phyloP scores from a whole-genome alignment of 371 early-diverging fungal genomes.

The Synchytrium microbalum region DNA sequence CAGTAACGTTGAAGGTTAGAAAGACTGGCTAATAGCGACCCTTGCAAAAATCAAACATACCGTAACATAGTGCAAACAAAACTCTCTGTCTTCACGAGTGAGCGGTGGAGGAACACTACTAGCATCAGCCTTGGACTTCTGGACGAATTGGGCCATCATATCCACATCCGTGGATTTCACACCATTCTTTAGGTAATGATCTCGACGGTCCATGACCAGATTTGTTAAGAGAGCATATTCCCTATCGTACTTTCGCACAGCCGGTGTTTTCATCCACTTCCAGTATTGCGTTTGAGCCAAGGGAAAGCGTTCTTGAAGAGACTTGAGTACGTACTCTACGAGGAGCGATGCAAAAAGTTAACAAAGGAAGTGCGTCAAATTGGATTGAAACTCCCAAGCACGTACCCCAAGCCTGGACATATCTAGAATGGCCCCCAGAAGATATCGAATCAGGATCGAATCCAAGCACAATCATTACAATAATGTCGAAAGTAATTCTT shows the following conservation, averaged over 20 bases:
- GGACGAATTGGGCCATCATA: neutral
- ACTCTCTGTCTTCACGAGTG: neutral
- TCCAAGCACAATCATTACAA: neutral
- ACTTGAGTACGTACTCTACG: neutral
- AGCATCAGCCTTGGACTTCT: neutral
- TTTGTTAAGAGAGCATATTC: neutral
- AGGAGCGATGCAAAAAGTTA: too few relatives aligned
- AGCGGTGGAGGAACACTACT: neutral
- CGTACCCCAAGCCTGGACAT: neutral
- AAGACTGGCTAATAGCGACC: neutral
- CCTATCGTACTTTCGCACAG: neutral
- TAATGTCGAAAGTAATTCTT: neutral
- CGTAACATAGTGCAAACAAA: neutral
- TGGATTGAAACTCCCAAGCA: too few relatives aligned
- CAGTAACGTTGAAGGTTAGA: too few relatives aligned
- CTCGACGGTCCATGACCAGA: neutral
- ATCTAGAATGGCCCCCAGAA: neutral
- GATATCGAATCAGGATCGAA: neutral
- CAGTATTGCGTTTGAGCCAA: neutral
- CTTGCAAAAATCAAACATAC: neutral
- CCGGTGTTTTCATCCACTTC: neutral
- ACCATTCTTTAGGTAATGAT: neutral
- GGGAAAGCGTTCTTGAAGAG: neutral
- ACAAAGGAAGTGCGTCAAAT: too few relatives aligned
- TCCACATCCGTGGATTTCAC: too few relatives aligned